Evolutionary conservation across 2,329 filamentous ascomycete genomes (phyloP).

Genomic region (Colletotrichum eleusines): DNA sequence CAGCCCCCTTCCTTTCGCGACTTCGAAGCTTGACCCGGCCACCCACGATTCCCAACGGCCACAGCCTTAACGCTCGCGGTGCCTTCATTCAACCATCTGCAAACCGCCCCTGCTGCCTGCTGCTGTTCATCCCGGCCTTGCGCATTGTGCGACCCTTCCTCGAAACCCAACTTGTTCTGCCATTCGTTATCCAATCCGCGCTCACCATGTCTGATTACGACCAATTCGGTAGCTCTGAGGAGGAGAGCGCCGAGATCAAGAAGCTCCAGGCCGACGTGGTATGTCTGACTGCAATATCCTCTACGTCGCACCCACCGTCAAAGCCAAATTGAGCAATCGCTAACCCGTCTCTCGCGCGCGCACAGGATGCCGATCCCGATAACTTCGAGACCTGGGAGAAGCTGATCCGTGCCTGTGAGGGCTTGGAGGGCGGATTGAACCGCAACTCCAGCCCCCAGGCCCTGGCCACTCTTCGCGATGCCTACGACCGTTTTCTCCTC

Average conservation of each 20-base stretch:
- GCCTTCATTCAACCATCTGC: conserved; percentile 29
- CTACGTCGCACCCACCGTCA: conserved; percentile 9
- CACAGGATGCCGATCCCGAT: conserved; percentile 78
- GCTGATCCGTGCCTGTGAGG: conserved; percentile 84
- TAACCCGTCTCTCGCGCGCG: conserved; percentile 1
- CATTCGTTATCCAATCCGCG: conserved; percentile 25
- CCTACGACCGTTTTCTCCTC: conserved; percentile 91
- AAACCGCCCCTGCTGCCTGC: conserved; percentile 14
- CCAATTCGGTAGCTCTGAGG: conserved; percentile 78
- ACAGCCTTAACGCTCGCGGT: conserved; percentile 33
- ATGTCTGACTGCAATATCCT: conserved; percentile 53
- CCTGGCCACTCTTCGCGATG: conserved; percentile 85
- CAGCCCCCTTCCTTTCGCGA: conserved; percentile 39
- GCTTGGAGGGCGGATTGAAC: conserved; percentile 91
- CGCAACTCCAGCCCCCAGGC: conserved; percentile 96
- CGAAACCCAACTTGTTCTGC: conserved; percentile 11
- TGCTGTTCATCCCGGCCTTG: conserved; percentile 18
- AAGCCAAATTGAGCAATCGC: conserved; percentile 1
- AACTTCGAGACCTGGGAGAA: conserved; percentile 97
- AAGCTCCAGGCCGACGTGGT: conserved; percentile 84
- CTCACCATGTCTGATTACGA: conserved; percentile 75
- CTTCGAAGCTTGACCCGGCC: conserved; percentile 32
- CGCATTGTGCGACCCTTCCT: background rate
- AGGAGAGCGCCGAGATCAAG: conserved; percentile 85
- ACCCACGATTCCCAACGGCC: conserved; percentile 25